A percentile compares a stretch with the other conserved stretches of the same genome.
These are phyloP conservation scores for Lodderomyces metapsilosis DNA, from an alignment of 1,139 yeast genomes.

Conservation along the genomic window DNA sequence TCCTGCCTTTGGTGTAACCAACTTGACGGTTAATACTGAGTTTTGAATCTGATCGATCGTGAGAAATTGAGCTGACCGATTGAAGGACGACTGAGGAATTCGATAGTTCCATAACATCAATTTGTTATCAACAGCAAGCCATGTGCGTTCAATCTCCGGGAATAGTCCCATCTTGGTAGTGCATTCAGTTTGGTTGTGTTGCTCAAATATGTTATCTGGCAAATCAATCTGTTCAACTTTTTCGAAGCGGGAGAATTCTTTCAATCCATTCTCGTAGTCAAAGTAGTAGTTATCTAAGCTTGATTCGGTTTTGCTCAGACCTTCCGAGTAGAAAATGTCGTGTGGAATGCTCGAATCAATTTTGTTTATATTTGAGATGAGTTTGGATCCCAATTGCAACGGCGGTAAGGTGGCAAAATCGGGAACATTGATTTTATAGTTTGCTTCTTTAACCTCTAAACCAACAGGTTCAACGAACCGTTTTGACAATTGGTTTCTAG, in stretches of 20 bases:
- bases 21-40: constrained; percentile 70
- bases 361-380: constrained; percentile 44
- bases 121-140: constrained; percentile 85
- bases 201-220: constrained; percentile 82
- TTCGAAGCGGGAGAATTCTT: constrained; percentile 73
- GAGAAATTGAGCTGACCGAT: constrained; percentile 61
- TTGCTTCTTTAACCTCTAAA: constrained; percentile 39
- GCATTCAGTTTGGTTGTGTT: constrained; percentile 61
- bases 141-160: constrained; percentile 76
- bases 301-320: constrained; percentile 35
- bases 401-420: constrained; percentile 46
- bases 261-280: constrained; percentile 40
- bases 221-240: constrained; percentile 65
- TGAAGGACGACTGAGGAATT: constrained; percentile 52
- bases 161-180: constrained; percentile 81
- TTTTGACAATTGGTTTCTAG: constrained; percentile 29
- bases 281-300: constrained; percentile 47
- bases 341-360: constrained; percentile 48
- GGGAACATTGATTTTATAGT: constrained; percentile 45
- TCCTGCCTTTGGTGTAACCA: constrained; percentile 77
- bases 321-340: constrained; percentile 42
- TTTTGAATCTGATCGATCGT: constrained; percentile 82
- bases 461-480: constrained; percentile 39
- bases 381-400: constrained; percentile 42
- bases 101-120: constrained; percentile 81